A percentile compares a stretch with the other conserved stretches of the same genome.
Evolutionary conservation across 768 basidiomycete species (phyloP).

Genomic region (Suillus occidentalis): DNA sequence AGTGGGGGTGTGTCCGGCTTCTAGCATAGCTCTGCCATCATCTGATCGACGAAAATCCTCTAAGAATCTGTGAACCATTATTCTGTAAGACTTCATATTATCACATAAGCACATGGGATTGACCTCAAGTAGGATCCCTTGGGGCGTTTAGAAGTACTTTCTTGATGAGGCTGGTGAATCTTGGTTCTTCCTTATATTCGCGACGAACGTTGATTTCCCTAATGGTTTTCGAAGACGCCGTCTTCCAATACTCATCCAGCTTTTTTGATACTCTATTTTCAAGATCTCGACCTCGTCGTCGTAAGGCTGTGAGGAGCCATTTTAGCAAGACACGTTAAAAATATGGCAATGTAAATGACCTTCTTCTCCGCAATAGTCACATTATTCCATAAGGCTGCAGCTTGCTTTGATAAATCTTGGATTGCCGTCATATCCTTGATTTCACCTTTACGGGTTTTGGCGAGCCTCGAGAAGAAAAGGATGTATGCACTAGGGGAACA

Average conservation of each 20-base stretch:
- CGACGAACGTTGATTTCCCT: slow-evolving; percentile 35
- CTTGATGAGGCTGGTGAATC: slow-evolving; percentile 10
- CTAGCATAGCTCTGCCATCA: slow-evolving; percentile 19
- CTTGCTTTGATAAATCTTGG: slow-evolving; percentile 18
- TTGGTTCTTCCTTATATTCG: slow-evolving; percentile 22
- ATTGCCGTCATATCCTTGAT: neutral
- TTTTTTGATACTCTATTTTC: slow-evolving; percentile 20
- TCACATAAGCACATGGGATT: slow-evolving; percentile 1
- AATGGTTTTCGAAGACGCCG: slow-evolving; percentile 19
- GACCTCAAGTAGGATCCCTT: slow-evolving; percentile 26
- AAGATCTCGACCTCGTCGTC: slow-evolving; percentile 19
- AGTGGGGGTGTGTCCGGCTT: slow-evolving; percentile 8
- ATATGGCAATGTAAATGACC: slow-evolving; percentile 18
- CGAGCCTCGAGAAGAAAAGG: slow-evolving; percentile 23
- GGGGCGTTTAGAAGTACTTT: slow-evolving; percentile 2
- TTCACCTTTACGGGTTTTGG: slow-evolving; percentile 6
- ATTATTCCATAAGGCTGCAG: slow-evolving; percentile 29
- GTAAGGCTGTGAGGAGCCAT: slow-evolving; percentile 24
- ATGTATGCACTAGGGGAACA: slow-evolving; percentile 26
- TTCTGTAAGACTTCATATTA: neutral
- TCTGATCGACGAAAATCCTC: slow-evolving; percentile 17
- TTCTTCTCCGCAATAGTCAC: slow-evolving; percentile 37
- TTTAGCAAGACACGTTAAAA: neutral
- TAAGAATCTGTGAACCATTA: slow-evolving; percentile 18
- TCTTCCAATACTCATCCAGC: slow-evolving; percentile 29